phyloP scores from a whole-genome alignment of 208 protist species.

The Wallacemonas rigidus region DNA sequence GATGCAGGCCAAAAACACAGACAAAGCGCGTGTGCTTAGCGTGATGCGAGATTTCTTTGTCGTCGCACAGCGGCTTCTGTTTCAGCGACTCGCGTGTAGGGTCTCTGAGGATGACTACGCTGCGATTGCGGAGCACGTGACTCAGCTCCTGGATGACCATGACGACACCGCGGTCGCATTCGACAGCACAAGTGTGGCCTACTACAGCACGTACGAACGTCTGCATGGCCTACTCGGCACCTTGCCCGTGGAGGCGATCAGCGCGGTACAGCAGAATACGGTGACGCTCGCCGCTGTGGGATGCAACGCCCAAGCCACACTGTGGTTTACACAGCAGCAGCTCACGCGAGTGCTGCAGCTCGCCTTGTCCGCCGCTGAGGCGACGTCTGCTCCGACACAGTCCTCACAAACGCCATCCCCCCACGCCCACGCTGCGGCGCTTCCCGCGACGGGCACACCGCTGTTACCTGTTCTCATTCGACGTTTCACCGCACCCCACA shows the following conservation, averaged over 20 bases:
- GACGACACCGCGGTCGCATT: constrained; percentile 56
- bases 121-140: constrained; percentile 38
- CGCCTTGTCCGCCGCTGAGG: background rate
- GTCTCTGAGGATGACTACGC: constrained; percentile 46
- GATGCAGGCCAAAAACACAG: constrained; percentile 25
- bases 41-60: constrained; percentile 31
- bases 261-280: background rate
- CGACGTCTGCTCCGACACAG: no score
- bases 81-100: background rate
- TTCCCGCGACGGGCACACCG: constrained; percentile 20
- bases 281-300: constrained; percentile 2
- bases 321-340: constrained; percentile 12
- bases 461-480: constrained; percentile 31
- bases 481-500: constrained; percentile 19
- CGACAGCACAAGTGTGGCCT: constrained; percentile 23
- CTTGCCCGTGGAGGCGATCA: constrained; percentile 15
- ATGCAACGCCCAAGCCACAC: background rate
- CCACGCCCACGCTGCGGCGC: background rate
- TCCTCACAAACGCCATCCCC: no score
- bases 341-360: background rate
- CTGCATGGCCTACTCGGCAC: constrained; percentile 36
- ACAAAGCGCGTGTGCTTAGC: constrained; percentile 30
- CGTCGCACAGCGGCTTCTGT: constrained; percentile 17
- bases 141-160: constrained; percentile 17
- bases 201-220: background rate